phyloP scores from a whole-genome alignment of 2,329 filamentous ascomycete genomes.

The Penicillium griseofulvum region DNA sequence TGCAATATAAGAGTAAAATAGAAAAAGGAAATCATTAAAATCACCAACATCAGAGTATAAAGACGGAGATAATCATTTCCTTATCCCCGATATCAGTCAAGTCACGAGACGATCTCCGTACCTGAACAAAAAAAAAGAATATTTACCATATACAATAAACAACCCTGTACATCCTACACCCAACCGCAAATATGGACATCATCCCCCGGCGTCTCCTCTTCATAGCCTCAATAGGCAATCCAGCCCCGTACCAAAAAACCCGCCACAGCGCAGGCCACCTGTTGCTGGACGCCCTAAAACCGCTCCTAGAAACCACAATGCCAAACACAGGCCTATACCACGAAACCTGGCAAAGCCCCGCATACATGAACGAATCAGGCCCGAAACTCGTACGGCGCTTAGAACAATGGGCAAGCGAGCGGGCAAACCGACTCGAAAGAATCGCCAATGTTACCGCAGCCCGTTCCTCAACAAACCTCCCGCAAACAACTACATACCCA shows the following conservation, averaged over 20 bases:
- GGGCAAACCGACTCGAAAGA: constrained; percentile 5
- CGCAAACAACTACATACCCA: neutral
- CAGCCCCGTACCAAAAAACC: constrained; percentile 67
- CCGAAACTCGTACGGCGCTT: constrained; percentile 66
- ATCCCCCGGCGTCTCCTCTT: constrained; percentile 54
- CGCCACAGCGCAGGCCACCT: constrained; percentile 86
- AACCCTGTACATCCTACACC: neutral
- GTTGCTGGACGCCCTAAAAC: constrained; percentile 63
- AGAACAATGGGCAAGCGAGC: constrained; percentile 41
- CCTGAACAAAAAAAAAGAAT: neutral
- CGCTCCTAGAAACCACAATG: constrained; percentile 46
- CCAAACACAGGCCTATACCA: constrained; percentile 41
- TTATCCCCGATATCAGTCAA: neutral
- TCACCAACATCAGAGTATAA: neutral
- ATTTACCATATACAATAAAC: neutral
- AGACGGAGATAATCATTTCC: neutral
- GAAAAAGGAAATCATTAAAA: no score
- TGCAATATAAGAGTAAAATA: no score
- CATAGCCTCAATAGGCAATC: constrained; percentile 85
- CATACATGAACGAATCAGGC: constrained; percentile 82
- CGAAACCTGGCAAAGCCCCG: constrained; percentile 64
- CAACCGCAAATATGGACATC: constrained; percentile 6
- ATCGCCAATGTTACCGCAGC: neutral
- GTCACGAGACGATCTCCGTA: constrained; percentile 3
- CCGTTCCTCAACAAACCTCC: neutral